A percentile compares a stretch with the other conserved stretches of the same genome.
Conservation (phyloP, 768 basidiomycete genomes). For the Trametes punicea region DNA sequence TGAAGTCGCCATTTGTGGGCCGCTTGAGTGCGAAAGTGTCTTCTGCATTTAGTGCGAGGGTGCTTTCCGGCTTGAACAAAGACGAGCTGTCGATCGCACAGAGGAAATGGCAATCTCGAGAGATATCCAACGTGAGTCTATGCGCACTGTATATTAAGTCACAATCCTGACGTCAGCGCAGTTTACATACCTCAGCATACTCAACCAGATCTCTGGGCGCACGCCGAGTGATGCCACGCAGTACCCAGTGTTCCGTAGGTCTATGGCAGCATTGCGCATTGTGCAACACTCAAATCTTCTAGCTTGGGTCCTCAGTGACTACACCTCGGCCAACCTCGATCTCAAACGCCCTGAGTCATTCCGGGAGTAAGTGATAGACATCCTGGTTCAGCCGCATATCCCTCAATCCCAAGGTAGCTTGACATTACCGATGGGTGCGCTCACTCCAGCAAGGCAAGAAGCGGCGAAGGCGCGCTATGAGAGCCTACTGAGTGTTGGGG, state of each 20-base stretch:
- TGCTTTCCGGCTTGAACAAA: constrained; percentile 45
- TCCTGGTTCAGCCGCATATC: neutral
- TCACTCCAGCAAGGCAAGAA: constrained; percentile 69
- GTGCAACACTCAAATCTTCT: constrained; percentile 2
- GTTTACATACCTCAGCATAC: constrained; percentile 86
- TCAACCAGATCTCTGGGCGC: constrained; percentile 90
- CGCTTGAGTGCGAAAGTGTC: constrained; percentile 35
- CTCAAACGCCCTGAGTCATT: constrained; percentile 58
- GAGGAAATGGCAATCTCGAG: constrained; percentile 81
- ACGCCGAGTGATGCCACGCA: constrained; percentile 95
- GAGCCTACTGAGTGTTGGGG: constrained; percentile 74
- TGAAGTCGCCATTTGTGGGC: constrained; percentile 55
- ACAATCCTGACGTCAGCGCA: constrained; percentile 26
- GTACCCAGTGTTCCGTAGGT: constrained; percentile 85
- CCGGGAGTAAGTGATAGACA: constrained; percentile 59
- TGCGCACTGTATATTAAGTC: neutral
- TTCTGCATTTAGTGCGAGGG: constrained; percentile 37
- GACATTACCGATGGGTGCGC: constrained; percentile 85
- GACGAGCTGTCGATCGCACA: constrained; percentile 73
- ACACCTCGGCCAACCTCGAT: constrained; percentile 67
- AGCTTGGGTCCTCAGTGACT: constrained; percentile 92
- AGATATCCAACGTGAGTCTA: constrained; percentile 80
- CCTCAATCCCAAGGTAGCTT: constrained; percentile 44
- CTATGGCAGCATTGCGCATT: neutral
- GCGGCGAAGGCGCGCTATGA: constrained; percentile 74